Base-by-base conservation (phyloP, 495 filamentous ascomycete genomes). In the Penicillium egyptiacum region DNA sequence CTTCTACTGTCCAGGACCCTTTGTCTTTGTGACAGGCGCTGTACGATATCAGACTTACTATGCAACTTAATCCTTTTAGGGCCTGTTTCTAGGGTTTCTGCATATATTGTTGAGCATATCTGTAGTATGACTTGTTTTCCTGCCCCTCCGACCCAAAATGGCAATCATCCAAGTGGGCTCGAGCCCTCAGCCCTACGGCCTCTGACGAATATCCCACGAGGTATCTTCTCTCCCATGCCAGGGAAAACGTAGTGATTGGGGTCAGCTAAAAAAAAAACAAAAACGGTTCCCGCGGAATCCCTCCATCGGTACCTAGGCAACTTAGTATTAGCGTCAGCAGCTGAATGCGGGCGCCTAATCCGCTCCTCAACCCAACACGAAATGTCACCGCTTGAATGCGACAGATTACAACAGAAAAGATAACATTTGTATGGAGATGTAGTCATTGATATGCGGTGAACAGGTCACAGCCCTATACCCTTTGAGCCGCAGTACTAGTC, bases 301-400 rank as follows among this genome's bases (percentile, higher is more conserved):
- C 31, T 19, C 22, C 26, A 6, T 9, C 26, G 30, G 30, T 14
- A 12, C 30, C 10, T 30, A 10, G 28, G 28, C 30, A 25, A 23
- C 10, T 6, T 16, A 20, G 53, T 49, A 33, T 55, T 47, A 56
- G 50, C 62, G 63, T 66, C 65, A 66, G 63, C 65, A 66, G 63
- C 65, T 68, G 60, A 68, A 68, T 50, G 30, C 41, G 57, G 65
- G 50, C 57, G 65, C 65, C 65, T 66, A 60, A 51, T 47, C 43
- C 14, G 14, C 47, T 57, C 48, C 49, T 41, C 45, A 11, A n/a
- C 9, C 17, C 3, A 14, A 35, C 30, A 4, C 30, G 12, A 31
- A 33, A 33, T 37, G 47, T 50, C 31, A 50, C 48, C 48, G 48
- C 33, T 22, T 12, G 26, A 22, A 49, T 5, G 1, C 9, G 19